Conservation (phyloP, 192 early-diverging fungal genomes). For the Coemansia sp. region DNA sequence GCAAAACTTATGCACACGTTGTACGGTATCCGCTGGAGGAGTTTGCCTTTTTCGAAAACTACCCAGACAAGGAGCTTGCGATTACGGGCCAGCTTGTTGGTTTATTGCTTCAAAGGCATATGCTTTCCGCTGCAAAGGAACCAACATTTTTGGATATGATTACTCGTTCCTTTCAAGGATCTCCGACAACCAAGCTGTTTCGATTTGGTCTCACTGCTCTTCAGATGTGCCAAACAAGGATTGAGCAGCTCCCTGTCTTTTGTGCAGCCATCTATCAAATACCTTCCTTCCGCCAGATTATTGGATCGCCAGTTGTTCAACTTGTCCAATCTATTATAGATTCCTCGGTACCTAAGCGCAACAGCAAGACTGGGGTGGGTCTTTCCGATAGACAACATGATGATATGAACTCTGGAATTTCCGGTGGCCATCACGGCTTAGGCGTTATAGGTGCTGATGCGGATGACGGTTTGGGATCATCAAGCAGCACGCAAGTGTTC, state of each 20-base stretch:
- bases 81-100: constrained; percentile 93
- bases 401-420: constrained; percentile 22
- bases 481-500: constrained; percentile 15
- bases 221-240: constrained; percentile 75
- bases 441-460: neutral
- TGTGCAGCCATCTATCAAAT: constrained; percentile 84
- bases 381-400: constrained; percentile 18
- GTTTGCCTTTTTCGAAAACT: constrained; percentile 91
- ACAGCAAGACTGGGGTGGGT: constrained; percentile 20
- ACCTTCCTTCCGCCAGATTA: constrained; percentile 72
- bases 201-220: constrained; percentile 88
- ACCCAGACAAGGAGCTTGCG: constrained; percentile 87
- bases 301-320: constrained; percentile 33
- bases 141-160: constrained; percentile 90
- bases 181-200: constrained; percentile 79
- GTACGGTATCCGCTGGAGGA: constrained; percentile 95
- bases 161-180: constrained; percentile 79
- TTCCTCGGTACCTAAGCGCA: constrained; percentile 23
- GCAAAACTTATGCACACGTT: constrained; percentile 86
- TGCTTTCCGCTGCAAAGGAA: constrained; percentile 76
- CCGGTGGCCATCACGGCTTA: constrained; percentile 36
- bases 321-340: constrained; percentile 41
- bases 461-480: neutral
- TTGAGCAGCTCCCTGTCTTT: constrained; percentile 90
- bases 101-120: constrained; percentile 81